Evolutionary conservation across 1,139 yeast species (phyloP), one percentile per base, ranked within the genome.

Genomic region (Geotrichum siamense): DNA sequence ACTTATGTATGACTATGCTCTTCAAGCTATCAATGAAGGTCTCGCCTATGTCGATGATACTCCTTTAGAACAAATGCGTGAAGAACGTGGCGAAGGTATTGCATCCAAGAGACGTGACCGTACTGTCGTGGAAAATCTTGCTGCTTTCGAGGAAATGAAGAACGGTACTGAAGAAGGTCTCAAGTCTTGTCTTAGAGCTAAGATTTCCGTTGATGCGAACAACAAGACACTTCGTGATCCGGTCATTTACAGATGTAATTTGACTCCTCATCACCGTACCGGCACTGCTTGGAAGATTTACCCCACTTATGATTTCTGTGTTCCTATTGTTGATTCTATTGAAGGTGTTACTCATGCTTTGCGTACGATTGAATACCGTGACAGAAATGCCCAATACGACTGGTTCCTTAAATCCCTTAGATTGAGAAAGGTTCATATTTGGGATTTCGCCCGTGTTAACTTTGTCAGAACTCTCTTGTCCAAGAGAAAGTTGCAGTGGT

Each of bases 301-400:
- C 70, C 97, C 98, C 59, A 87, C 96, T 42, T 91, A 91, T 65
- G 98, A 91, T 68, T 91, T 91, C 82, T 89, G 97, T 74, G 94
- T 84, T 50, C 97, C 97, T 48, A 78, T 89, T 48, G 96, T 91
- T 49, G 98, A 91, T 66, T 71, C 96, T 25, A 61, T 86, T 48
- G 97, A 91, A 70, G 97, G 97, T 56, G 95, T 91, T 37, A 91
- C 97, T 42, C 98, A 91, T 60, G 94, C 97, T 44, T 74, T 91
- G 64, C 82, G 97, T 75, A 91, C 97, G 45, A 89, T 83, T 63
- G 97, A 91, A 71, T 91, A 91, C 76, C 81, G 96, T 69, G 97
- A 91, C 72, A 83, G 97, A 70, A 89, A 91, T 64, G 87, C 94
- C 39, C 97, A 91, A 71, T 91, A 91, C 67, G 94, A 84, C 50